Evolutionary conservation across 2,329 filamentous ascomycete genomes (phyloP), one percentile per base, ranked within the genome.

Genomic region (Cytospora leucostoma): DNA sequence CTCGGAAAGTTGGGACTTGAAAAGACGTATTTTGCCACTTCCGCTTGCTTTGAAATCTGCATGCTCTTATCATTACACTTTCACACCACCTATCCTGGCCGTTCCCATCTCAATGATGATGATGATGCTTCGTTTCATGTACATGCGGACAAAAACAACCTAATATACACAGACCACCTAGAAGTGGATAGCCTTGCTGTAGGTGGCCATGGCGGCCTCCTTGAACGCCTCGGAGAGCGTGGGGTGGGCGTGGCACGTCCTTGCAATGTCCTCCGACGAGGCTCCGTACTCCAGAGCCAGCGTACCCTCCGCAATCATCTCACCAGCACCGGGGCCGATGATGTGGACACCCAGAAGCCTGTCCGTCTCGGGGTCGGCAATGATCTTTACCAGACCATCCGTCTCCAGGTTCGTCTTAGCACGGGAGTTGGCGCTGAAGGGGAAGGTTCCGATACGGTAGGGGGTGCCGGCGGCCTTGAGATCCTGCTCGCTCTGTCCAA

Each of bases 301-400:
- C 13, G 93, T 95, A 68, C 90, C 95, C 82, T 99, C 95, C 2
- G 95, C 95, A 81, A 99, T 97, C 95, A 99, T 98, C 84, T 99
- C 95, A 73, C 95, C 95, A 51, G 95, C 95, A 76, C 95, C 95
- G 71, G 95, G 85, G 65, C 95, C 95, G 71, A 99, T 89, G 78
- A 99, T 98, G 84, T 99, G 95, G 68, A 97, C 89, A 69, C 95
- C 95, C 67, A 99, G 84, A 70, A 99, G 90, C 70, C 95, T 88
- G 79, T 99, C 95, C 40, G 95, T 99, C 85, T 98, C 91, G 58
- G 93, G 92, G 76, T 99, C 95, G 44, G 93, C 89, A 67, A 99
- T 84, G 82, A 99, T 96, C 86, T 99, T 99, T 72, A 99, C 95
- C 78, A 97, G 81, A 71, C 95, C 95, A 64, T 99, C 95, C 40